phyloP scores from a whole-genome alignment of 208 protist genomes.

The Leishmania aethiopica region DNA sequence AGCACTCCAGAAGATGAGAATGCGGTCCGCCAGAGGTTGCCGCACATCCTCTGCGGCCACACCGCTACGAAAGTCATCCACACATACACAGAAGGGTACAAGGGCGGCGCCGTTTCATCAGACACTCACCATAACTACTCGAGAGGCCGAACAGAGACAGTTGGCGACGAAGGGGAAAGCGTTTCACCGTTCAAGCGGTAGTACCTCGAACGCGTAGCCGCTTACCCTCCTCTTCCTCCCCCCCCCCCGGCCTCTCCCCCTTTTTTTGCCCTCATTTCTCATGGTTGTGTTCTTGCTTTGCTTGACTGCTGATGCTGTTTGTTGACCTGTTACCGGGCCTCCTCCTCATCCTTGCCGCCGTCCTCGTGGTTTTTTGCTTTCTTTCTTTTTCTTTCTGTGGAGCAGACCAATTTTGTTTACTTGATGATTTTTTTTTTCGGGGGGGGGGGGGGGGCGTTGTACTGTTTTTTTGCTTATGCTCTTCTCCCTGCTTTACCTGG shows the following conservation, averaged over 20 bases:
- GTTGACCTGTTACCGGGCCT: neutral
- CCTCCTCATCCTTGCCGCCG: neutral
- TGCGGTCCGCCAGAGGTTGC: neutral
- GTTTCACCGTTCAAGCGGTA: neutral
- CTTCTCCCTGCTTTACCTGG: neutral
- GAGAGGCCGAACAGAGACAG: neutral
- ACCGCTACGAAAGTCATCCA: neutral
- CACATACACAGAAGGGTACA: no score
- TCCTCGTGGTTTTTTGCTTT: neutral
- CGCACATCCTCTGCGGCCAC: neutral
- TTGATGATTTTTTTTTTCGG: neutral
- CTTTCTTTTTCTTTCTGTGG: neutral
- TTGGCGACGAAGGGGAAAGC: neutral
- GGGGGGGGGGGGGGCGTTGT: no score
- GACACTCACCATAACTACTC: neutral
- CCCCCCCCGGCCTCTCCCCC: neutral
- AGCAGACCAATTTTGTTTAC: neutral
- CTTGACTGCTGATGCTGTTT: neutral
- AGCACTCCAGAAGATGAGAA: neutral
- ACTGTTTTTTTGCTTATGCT: neutral
- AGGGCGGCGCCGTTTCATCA: neutral
- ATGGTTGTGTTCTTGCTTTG: no score
- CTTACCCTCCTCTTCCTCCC: neutral
- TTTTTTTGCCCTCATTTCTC: neutral
- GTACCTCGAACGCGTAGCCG: neutral